Evolutionary conservation across 2,329 filamentous ascomycete genomes (phyloP).

Genomic region (Fusarium veterinarium): DNA sequence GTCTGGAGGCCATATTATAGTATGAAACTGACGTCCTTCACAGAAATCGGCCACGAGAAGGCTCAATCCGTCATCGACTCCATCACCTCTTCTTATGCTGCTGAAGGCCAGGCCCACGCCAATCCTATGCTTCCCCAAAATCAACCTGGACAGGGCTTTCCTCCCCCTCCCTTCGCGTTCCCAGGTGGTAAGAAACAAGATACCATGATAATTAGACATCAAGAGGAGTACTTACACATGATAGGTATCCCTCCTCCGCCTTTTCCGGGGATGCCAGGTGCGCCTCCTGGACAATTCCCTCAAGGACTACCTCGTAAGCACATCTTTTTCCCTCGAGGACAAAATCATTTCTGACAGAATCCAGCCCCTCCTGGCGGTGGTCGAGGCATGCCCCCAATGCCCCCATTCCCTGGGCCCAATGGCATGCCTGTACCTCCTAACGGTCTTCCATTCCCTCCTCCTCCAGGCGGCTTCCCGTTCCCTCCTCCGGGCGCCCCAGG

Average conservation of each 20-base stretch:
- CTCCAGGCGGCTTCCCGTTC: slow-evolving; percentile 48
- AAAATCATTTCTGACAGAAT: slow-evolving; percentile 19
- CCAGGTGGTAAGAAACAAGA: slow-evolving; percentile 60
- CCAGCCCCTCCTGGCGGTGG: slow-evolving; percentile 63
- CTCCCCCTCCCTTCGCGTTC: slow-evolving; percentile 70
- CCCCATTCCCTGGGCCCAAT: slow-evolving; percentile 56
- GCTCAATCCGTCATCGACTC: slow-evolving; percentile 98
- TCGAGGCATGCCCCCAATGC: slow-evolving; percentile 60
- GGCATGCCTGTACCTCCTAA: slow-evolving; percentile 59
- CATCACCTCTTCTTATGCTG: slow-evolving; percentile 95
- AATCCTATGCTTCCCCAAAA: slow-evolving; percentile 86
- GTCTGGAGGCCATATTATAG: neutral
- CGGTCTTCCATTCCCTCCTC: slow-evolving; percentile 52
- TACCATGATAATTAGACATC: slow-evolving; percentile 37
- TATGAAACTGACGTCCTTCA: slow-evolving; percentile 21
- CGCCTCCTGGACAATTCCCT: slow-evolving; percentile 54
- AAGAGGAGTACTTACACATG: slow-evolving; percentile 43
- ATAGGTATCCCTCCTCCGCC: slow-evolving; percentile 68
- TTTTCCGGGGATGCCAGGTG: slow-evolving; percentile 64
- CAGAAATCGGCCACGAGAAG: slow-evolving; percentile 98
- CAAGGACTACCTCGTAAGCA: slow-evolving; percentile 66
- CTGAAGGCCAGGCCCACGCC: slow-evolving; percentile 86
- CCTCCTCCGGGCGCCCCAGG: slow-evolving; percentile 52
- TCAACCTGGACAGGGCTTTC: slow-evolving; percentile 66
- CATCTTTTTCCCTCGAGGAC: neutral